Base-by-base conservation (phyloP, 805 yeast genomes). In the Spathaspora gorwiae region DNA sequence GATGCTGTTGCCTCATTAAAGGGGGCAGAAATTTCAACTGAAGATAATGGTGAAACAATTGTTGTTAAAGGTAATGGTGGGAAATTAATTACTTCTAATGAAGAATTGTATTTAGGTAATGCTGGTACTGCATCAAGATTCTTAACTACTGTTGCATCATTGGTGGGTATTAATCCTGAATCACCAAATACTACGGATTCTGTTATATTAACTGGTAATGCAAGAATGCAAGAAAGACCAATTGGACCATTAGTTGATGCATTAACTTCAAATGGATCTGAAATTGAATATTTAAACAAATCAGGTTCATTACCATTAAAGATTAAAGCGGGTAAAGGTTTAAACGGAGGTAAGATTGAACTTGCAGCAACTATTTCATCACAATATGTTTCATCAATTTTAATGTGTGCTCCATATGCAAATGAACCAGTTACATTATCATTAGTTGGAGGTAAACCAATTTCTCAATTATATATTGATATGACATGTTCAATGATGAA, bases 121-220 rank as follows among this genome's bases (percentile, higher is more conserved):
- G 98, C 99, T 1, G 99, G 99, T 53, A 94, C 99, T 37, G 98
- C 99, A 4, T 87, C 97, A 6, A 79, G 99, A 58, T 94, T 94
- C 64, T 76, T 94, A 60, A 87, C 97, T 2, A 80, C 97, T 2
- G 92, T 94, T 27, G 96, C 96, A 14, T 78, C 96, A n/a, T 72
- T 90, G 48, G 95, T 87, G 5, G 72, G 78, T 15, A 41, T 56
- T 27, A 70, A 81, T 27, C 40, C 57, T 31, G 43, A 51, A n/a
- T 44, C 60, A n/a, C 44, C 50, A 35, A 24, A 34, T 40, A 29
- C 44, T 24, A 31, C 11, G n/a, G 13, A 27, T 24, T 59, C 71
- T 47, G 81, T 90, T 27, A 69, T 81, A 6, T 74, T 94, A 50
- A 94, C 98, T 1, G 99, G 99, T 54, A 94, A 94, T 65, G 84